Evolutionary conservation across 176 grass and related monocot species (phyloP).

Genomic region (Aegilops bicornis): DNA sequence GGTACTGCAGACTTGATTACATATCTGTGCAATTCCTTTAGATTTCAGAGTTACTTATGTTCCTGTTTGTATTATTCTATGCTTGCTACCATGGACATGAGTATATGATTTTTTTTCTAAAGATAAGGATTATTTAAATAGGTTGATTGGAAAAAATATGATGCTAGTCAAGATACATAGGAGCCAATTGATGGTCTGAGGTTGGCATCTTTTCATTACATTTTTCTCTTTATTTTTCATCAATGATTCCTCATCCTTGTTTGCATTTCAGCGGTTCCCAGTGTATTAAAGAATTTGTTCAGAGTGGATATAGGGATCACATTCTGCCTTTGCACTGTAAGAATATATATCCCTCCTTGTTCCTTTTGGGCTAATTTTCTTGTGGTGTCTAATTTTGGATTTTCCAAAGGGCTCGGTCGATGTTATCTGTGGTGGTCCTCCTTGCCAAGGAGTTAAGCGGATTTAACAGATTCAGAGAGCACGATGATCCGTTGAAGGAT

Average conservation of each 20-base stretch:
- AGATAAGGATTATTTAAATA: conserved; percentile 1
- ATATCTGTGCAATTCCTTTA: background rate
- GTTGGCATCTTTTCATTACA: conserved; percentile 15
- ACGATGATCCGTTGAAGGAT: conserved; percentile 36
- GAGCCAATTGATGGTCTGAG: conserved; percentile 59
- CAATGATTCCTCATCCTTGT: background rate
- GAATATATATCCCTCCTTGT: background rate
- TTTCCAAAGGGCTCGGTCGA: background rate
- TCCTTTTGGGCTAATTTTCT: background rate
- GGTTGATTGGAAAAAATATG: conserved; percentile 65
- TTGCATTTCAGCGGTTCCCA: conserved; percentile 42
- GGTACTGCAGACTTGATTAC: conserved; percentile 31
- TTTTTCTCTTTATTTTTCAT: background rate
- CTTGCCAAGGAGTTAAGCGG: conserved; percentile 22
- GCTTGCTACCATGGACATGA: background rate
- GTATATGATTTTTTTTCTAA: background rate
- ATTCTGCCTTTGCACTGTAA: background rate
- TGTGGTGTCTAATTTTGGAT: background rate
- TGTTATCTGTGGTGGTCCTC: background rate
- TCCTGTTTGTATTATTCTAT: background rate
- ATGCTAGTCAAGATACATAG: conserved; percentile 56
- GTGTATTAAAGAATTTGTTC: background rate
- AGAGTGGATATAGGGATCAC: background rate
- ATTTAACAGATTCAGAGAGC: conserved; percentile 52
- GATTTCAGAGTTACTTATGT: background rate